Percentiles rank a stretch among this genome's conserved stretches.
Conservation (phyloP, 192 early-diverging fungal species). For the Cetraspora pellucida region DNA sequence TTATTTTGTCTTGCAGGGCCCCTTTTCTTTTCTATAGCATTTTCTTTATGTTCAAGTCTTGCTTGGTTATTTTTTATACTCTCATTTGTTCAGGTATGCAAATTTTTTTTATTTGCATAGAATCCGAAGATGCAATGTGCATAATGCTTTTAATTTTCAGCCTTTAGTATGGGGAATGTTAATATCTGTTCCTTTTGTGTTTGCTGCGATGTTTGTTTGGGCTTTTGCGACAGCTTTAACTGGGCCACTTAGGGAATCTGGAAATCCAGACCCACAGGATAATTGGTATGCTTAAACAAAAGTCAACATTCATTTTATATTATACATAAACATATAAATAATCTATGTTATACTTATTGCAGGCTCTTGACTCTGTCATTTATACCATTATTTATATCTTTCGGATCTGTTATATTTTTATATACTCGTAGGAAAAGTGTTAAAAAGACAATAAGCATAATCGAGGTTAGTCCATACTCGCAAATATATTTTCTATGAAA, state of each 20-base stretch:
- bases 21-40: conserved; percentile 40
- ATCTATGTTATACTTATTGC: no score
- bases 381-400: conserved; percentile 49
- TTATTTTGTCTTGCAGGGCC: conserved; percentile 28
- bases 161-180: conserved; percentile 54
- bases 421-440: conserved; percentile 47
- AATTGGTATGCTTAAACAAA: conserved; percentile 36
- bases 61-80: conserved; percentile 46
- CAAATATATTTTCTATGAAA: no score
- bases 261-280: conserved; percentile 46
- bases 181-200: conserved; percentile 45
- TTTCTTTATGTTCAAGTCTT: conserved; percentile 34
- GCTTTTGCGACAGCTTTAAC: conserved; percentile 51
- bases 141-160: no score
- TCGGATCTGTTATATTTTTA: conserved; percentile 44
- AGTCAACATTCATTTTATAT: no score
- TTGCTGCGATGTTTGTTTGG: conserved; percentile 55
- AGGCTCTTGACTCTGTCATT: conserved; percentile 43
- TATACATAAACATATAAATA: no score
- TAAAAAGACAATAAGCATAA: conserved; percentile 41
- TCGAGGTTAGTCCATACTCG: no score
- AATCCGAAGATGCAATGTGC: no score
- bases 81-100: conserved; percentile 42
- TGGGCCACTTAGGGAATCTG: conserved; percentile 39
- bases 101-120: no score